Evolutionary conservation across 352 stramenopile species (phyloP), one percentile per base, ranked within the genome.

Genomic region (Pythium volutum): DNA sequence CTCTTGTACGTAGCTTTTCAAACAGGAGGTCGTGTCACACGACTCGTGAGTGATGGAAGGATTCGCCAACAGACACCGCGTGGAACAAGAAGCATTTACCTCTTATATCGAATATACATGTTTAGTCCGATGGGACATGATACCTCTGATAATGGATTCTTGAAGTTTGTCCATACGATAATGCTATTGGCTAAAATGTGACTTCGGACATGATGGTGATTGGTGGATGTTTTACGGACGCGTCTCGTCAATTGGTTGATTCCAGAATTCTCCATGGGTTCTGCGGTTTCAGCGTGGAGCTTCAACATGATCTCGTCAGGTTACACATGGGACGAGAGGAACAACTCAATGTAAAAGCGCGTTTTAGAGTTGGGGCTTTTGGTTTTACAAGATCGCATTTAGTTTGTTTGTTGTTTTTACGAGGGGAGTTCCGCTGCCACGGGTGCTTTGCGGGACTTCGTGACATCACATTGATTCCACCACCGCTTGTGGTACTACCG

Each of bases 81-180:
- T n/a, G n/a, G n/a, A n/a, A n/a, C n/a, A n/a, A 34, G 22, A n/a
- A 9, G 29, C 20, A 18, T 29, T 5, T 29, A 42, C 48, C 48
- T 55, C 18, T 55, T 5, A 41, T 42, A 55, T n/a, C 20, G 16
- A 12, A 42, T 55, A 31, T 27, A 14, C 11, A 10, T n/a, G 12
- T 29, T n/a, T 42, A 23, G 25, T 42, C 16, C 7, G 18, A 55
- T 55, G 16, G 9, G 27, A 4, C 0, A 2, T 29, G 3, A 1
- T 2, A 54, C 58, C 58, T 65, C 4, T 59, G 22, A 39, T 22
- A 65, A 46, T 47, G 20, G 20, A 65, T 65, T 65, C 48, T 65
- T 65, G 58, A 65, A 65, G 58, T 53, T 41, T 15, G 8, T 0
- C 16, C 5, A 41, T 23, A 9, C 23, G 16, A 7, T 4, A 1